Evolutionary conservation across 1,284 basidiomycete genomes (phyloP), one percentile per base, ranked within the genome.

Genomic region (Dichomitus squalens): DNA sequence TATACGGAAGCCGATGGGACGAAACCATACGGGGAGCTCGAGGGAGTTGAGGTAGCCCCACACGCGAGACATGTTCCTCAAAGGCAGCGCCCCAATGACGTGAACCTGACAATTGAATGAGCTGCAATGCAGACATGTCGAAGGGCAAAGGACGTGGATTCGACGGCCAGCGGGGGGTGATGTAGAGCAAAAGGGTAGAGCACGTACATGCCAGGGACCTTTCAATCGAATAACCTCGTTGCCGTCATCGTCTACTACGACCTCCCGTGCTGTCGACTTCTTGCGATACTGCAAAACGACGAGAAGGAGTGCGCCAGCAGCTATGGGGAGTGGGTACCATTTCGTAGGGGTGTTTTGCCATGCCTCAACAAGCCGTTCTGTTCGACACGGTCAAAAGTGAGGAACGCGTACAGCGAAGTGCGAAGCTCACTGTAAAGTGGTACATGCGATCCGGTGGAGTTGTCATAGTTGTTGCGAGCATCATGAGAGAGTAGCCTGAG

Each of bases 1-100:
- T 38, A 97, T 69, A 61, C 84, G 83, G 80, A 96, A 90, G 34
- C 95, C 93, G 68, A 86, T 87, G 0, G 95, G 95, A 25, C 96
- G 82, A 75, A 95, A 86, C 96, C 96, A 99, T 55, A 96, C 82
- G 23, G 96, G 97, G 1, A 99, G 84, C 61, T 95, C 90, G 51
- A 95, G 79, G 3, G 89, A 92, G 77, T 98, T 99, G 57, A 97
- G 70, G 75, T 95, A 96, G 7, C 97, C 97, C 95, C 96, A 99
- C 7, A 98, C 75, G 6, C 96, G 89, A 25, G 95, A 98, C 69
- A 98, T 87, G 64, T 94, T 93, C 43, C 96, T 88, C 16, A 99
- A 83, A 0, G 96, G 96, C 3, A 99, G 84, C 7, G 96, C 96
- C 52, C 95, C 96, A 48, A 99, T 81, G 52, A 99, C 95, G 74